A percentile compares a stretch with the other conserved stretches of the same genome.
phyloP scores from a whole-genome alignment of 305 asterid species.

The Euphrasia arctica region DNA sequence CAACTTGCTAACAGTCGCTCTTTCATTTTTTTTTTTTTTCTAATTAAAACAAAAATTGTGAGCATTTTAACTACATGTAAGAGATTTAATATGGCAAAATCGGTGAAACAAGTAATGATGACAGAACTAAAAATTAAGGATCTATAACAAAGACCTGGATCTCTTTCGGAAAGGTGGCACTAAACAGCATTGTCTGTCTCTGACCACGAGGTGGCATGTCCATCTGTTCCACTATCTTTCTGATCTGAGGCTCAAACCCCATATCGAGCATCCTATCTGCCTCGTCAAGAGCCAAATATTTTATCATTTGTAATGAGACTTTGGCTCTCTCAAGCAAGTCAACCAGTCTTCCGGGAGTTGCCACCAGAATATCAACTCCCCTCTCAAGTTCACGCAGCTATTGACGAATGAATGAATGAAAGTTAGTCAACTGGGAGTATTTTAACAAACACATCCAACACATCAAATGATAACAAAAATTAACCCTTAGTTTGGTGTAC shows the following conservation, averaged over 20 bases:
- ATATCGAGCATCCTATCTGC: constrained; percentile 89
- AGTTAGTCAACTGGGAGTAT: constrained; percentile 12
- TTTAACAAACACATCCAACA: no score
- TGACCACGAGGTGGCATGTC: constrained; percentile 80
- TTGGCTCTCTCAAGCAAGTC: constrained; percentile 80
- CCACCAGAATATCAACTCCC: constrained; percentile 86
- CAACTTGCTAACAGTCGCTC: not conserved
- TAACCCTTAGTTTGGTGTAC: no score
- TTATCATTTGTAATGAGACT: constrained; percentile 65
- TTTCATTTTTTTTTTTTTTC: not conserved
- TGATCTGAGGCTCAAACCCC: constrained; percentile 92
- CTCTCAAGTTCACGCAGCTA: constrained; percentile 79
- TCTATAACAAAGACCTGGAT: constrained; percentile 53
- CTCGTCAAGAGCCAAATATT: constrained; percentile 79
- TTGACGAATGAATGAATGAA: constrained; percentile 17
- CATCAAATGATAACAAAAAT: no score
- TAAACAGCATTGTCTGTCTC: constrained; percentile 81
- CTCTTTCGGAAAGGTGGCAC: constrained; percentile 83
- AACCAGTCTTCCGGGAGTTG: constrained; percentile 78
- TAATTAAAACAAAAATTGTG: not conserved
- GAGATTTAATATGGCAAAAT: not conserved
- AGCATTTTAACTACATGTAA: not conserved
- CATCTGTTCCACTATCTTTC: constrained; percentile 82
- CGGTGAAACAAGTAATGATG: constrained; percentile 9
- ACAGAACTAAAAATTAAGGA: constrained; percentile 10